phyloP scores from a whole-genome alignment of 2,329 filamentous ascomycete genomes.

The Rutstroemia sp. region DNA sequence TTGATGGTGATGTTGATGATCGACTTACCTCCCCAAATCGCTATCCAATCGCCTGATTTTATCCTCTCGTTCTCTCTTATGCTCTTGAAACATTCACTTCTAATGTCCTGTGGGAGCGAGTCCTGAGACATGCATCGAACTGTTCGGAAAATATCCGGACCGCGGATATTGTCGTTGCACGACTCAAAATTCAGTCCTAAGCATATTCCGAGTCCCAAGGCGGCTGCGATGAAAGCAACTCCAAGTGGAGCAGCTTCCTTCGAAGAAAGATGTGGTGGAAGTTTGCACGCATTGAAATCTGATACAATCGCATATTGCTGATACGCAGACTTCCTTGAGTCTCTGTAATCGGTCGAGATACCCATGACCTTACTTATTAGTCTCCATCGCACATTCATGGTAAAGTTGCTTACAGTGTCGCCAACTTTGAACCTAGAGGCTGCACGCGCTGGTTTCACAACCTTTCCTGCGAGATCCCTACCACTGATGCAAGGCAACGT shows the following conservation, averaged over 20 bases:
- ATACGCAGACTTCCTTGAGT: constrained; percentile 26
- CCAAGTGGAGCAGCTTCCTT: constrained; percentile 24
- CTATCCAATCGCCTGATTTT: constrained; percentile 58
- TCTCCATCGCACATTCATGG: constrained; percentile 19
- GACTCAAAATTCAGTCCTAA: constrained; percentile 57
- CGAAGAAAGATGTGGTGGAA: constrained; percentile 18
- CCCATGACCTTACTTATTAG: constrained; percentile 29
- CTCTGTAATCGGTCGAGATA: constrained; percentile 28
- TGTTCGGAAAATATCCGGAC: constrained; percentile 51
- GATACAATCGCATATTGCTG: constrained; percentile 45
- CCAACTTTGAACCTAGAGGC: constrained; percentile 44
- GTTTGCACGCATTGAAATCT: constrained; percentile 25
- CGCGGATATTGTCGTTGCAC: constrained; percentile 32
- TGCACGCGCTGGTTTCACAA: constrained; percentile 41
- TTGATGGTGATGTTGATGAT: background rate
- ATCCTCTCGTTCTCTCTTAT: constrained; percentile 47
- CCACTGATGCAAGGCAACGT: constrained; percentile 26
- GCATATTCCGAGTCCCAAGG: constrained; percentile 59
- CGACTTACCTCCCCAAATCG: constrained; percentile 60
- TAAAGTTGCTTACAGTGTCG: constrained; percentile 39
- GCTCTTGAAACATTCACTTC: constrained; percentile 52
- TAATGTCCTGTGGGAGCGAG: constrained; percentile 51
- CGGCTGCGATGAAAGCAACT: constrained; percentile 49
- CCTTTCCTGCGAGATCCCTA: constrained; percentile 55
- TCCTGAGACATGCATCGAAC: constrained; percentile 40